phyloP scores from a whole-genome alignment of 257 asterid genomes.

The Solanum arcanum region DNA sequence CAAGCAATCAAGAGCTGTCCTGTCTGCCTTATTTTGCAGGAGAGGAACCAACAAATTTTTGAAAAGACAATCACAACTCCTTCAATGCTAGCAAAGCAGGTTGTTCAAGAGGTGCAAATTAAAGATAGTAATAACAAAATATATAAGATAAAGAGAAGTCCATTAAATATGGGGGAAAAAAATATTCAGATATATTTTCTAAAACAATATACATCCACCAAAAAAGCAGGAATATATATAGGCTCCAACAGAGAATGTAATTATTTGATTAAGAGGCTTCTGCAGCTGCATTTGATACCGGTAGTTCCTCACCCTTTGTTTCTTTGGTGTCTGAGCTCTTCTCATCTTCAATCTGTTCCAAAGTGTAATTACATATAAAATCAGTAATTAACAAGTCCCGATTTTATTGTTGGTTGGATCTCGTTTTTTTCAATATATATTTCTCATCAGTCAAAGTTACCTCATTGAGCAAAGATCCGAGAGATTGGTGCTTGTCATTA shows the following conservation, averaged over 20 bases:
- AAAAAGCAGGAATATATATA: background rate
- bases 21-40: background rate
- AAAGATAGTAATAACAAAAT: background rate
- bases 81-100: background rate
- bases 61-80: background rate
- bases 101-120: background rate
- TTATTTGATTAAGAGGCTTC: background rate
- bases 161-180: background rate
- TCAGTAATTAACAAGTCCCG: background rate
- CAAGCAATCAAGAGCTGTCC: background rate
- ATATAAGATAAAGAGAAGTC: background rate
- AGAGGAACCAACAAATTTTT: background rate
- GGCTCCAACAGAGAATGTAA: background rate
- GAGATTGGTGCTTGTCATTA: background rate
- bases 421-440: no score
- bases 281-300: background rate
- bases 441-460: background rate
- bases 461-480: background rate
- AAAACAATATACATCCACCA: background rate
- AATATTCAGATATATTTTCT: background rate
- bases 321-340: slow-evolving; percentile 9
- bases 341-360: slow-evolving; percentile 4
- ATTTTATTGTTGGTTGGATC: background rate
- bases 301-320: background rate
- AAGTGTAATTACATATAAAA: background rate